Evolutionary conservation across 2,329 filamentous ascomycete species (phyloP).

Genomic region (Aspergillus ruber): DNA sequence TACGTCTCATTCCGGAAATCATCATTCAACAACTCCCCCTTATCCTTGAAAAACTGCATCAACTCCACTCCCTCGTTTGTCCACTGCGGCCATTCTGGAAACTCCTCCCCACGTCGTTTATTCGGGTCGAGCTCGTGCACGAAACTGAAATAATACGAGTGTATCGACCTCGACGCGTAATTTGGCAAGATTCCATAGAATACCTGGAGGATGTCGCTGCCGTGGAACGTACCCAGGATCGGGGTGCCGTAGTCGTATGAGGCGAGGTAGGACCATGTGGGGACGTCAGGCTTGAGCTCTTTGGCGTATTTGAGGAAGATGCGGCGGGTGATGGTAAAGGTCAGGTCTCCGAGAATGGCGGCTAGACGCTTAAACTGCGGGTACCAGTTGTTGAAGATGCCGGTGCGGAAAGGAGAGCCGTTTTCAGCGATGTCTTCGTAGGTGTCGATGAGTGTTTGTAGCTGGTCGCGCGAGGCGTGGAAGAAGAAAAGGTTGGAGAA

Average conservation of each 20-base stretch:
- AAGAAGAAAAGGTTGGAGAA: constrained; percentile 56
- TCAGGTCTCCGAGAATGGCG: constrained; percentile 67
- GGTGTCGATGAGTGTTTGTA: constrained; percentile 53
- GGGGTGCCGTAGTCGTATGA: constrained; percentile 67
- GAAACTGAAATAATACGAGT: constrained; percentile 68
- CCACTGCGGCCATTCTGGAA: constrained; percentile 52
- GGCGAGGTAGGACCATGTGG: constrained; percentile 67
- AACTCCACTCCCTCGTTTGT: constrained; percentile 42
- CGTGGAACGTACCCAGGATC: constrained; percentile 70
- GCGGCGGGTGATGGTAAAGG: constrained; percentile 67
- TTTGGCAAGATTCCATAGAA: constrained; percentile 61
- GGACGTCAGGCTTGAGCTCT: constrained; percentile 50
- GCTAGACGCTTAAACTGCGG: constrained; percentile 71
- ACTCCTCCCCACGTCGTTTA: constrained; percentile 36
- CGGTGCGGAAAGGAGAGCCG: constrained; percentile 68
- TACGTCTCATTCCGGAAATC: constrained; percentile 44
- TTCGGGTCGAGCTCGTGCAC: constrained; percentile 67
- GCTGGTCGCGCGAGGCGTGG: constrained; percentile 43
- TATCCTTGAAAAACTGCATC: constrained; percentile 41
- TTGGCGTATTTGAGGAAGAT: constrained; percentile 50
- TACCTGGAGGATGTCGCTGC: constrained; percentile 60
- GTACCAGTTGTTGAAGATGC: constrained; percentile 62
- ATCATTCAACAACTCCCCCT: constrained; percentile 39
- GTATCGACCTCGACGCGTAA: constrained; percentile 54
- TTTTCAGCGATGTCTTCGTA: constrained; percentile 54